These are phyloP conservation scores for Pyrus pyrifolia DNA, from an alignment of 306 rosid species.

Conservation along the genomic window DNA sequence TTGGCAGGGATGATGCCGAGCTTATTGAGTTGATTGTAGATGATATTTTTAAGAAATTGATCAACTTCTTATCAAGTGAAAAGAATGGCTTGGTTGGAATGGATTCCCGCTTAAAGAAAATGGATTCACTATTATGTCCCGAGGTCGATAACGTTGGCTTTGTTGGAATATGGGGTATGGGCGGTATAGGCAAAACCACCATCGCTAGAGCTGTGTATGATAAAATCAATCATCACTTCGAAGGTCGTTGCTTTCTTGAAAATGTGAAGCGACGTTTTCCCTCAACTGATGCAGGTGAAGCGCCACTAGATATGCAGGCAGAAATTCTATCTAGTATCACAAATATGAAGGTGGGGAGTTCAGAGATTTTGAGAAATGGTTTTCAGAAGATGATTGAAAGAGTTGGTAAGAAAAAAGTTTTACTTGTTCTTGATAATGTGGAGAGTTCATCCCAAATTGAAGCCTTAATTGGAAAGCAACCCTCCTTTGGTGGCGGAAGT, in stretches of 20 bases:
- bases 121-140: neutral
- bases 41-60: neutral
- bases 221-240: neutral
- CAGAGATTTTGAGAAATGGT: neutral
- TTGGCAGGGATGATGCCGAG: neutral
- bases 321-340: slow-evolving; percentile 3
- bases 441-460: slow-evolving; percentile 1
- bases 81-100: slow-evolving; percentile 14
- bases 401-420: slow-evolving; percentile 3
- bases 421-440: slow-evolving; percentile 20
- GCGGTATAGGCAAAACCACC: slow-evolving; percentile 26
- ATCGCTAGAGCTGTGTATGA: slow-evolving; percentile 15
- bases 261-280: slow-evolving; percentile 7
- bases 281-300: neutral
- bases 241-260: slow-evolving; percentile 6
- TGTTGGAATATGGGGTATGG: slow-evolving; percentile 29
- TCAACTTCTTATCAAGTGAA: neutral
- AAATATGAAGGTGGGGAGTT: neutral
- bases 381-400: neutral
- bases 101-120: neutral
- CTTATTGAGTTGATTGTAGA: neutral
- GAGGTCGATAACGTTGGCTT: neutral
- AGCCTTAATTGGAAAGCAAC: neutral
- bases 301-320: neutral
- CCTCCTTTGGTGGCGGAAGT: slow-evolving; percentile 10